Evolutionary conservation across 805 yeast species (phyloP), one percentile per base, ranked within the genome.

Genomic region (Monosporozyma aerobia): DNA sequence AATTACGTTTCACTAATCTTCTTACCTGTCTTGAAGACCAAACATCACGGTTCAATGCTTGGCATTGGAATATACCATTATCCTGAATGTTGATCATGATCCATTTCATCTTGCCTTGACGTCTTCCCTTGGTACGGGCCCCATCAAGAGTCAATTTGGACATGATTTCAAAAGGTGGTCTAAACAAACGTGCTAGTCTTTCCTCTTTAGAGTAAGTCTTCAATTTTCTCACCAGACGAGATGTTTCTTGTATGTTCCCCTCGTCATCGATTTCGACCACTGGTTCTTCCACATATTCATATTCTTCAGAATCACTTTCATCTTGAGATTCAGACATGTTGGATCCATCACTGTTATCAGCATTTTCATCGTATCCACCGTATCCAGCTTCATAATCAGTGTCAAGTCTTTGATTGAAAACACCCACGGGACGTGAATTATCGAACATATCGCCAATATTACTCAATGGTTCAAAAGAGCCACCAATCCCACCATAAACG

Each of bases 101-200:
- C 96, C 97, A 90, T 68, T 84, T 87, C 51, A 79, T 73, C 33
- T 51, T 50, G 6, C 44, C 44, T 54, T 73, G 76, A 33, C 68
- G 69, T 53, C 60, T 77, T 1, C 95, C 97, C 55, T 76, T 74
- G 1, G 61, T 57, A 58, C 83, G 87, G 2, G 98, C 98, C 1
- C 64, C 72, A 43, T 87, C 94, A n/a, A 94, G 67, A 51, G 79
- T 80, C 16, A 81, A 57, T 57, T 77, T 81, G 22, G 82, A 75
- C 62, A 94, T 89, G 35, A 94, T 71, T 59, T 92, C 97, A 72
- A 88, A 92, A 0, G 99, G 99, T 0, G 99, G 98, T 56, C 92
- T 76, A 69, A 92, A 94, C 30, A 94, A 73, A 56, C 77, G 77
- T 4, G 96, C 97, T 48, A 94, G 72, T 49, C 95, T 74, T 57